These are phyloP conservation scores for Trichocladium uniseriatum DNA, from an alignment of 495 filamentous ascomycete species.

Conservation along the genomic window DNA sequence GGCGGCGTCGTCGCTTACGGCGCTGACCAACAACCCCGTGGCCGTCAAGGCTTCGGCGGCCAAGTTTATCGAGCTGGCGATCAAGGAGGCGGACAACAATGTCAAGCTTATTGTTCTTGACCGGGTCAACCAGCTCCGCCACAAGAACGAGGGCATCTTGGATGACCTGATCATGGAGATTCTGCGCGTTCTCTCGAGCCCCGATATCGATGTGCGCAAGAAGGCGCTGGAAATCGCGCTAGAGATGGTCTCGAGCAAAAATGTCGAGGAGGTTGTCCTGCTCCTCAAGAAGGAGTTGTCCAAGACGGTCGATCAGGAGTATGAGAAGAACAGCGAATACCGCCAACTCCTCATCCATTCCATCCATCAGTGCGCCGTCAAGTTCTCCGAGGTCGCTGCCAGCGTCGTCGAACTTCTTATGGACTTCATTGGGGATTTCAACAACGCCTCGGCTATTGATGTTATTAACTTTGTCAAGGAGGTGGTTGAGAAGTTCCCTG, in stretches of 20 bases:
- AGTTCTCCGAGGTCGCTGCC: slow-evolving; percentile 94
- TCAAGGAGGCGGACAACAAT: slow-evolving; percentile 97
- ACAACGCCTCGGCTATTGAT: slow-evolving; percentile 92
- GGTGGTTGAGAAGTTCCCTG: slow-evolving; percentile 96
- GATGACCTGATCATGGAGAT: slow-evolving; percentile 99
- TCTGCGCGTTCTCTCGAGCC: slow-evolving; percentile 87
- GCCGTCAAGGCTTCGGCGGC: slow-evolving; percentile 93
- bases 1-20: slow-evolving; percentile 92
- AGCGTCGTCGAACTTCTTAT: slow-evolving; percentile 96
- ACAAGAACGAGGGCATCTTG: slow-evolving; percentile 85
- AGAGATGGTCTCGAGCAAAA: slow-evolving; percentile 98
- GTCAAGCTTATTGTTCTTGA: slow-evolving; percentile 97
- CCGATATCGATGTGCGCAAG: slow-evolving; percentile 90
- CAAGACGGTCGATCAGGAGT: slow-evolving; percentile 96
- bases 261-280: slow-evolving; percentile 94
- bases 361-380: slow-evolving; percentile 97
- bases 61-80: slow-evolving; percentile 94
- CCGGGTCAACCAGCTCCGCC: slow-evolving; percentile 81
- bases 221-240: slow-evolving; percentile 87
- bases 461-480: slow-evolving; percentile 99
- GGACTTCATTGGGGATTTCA: slow-evolving; percentile 99
- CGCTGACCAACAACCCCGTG: slow-evolving; percentile 91
- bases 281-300: slow-evolving; percentile 94
- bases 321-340: slow-evolving; percentile 98
- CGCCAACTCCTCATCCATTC: slow-evolving; percentile 91